phyloP scores from a whole-genome alignment of 768 basidiomycete species.

The Amanita inopinata region DNA sequence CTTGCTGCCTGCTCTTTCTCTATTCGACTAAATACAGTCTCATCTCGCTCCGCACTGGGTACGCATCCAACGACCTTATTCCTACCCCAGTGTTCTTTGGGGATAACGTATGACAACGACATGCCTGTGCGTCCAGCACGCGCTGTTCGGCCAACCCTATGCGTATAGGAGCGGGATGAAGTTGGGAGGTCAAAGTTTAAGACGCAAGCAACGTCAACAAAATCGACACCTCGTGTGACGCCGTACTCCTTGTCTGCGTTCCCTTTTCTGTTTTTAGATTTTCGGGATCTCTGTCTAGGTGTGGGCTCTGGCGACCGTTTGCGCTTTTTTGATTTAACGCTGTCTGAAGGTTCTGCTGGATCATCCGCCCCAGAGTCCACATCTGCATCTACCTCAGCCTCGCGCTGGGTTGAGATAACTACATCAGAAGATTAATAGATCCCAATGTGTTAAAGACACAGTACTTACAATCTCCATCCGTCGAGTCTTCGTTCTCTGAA shows the following conservation, averaged over 20 bases:
- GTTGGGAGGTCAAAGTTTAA: constrained; percentile 97
- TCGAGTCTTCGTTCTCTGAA: constrained; percentile 26
- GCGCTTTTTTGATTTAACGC: constrained; percentile 36
- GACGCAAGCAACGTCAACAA: constrained; percentile 93
- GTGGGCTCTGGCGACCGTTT: constrained; percentile 42
- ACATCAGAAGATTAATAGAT: background rate
- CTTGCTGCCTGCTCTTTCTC: constrained; percentile 61
- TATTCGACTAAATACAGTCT: constrained; percentile 66
- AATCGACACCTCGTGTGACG: constrained; percentile 93
- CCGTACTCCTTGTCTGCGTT: constrained; percentile 74
- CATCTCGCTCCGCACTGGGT: constrained; percentile 65
- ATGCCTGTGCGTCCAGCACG: constrained; percentile 92
- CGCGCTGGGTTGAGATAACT: constrained; percentile 52
- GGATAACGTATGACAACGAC: constrained; percentile 83
- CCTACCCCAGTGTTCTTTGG: constrained; percentile 56
- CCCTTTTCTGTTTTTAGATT: constrained; percentile 39
- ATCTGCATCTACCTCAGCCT: constrained; percentile 16
- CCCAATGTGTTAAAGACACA: background rate
- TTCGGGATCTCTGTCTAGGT: constrained; percentile 31
- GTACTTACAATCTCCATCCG: constrained; percentile 19
- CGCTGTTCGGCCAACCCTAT: constrained; percentile 93
- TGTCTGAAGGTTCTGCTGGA: constrained; percentile 12
- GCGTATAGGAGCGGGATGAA: constrained; percentile 82
- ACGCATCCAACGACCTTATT: constrained; percentile 65
- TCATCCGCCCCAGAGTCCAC: constrained; percentile 14